Evolutionary conservation across 257 asterid genomes (phyloP), one percentile per base, ranked within the genome.

Genomic region (Solanum chiquidenum): DNA sequence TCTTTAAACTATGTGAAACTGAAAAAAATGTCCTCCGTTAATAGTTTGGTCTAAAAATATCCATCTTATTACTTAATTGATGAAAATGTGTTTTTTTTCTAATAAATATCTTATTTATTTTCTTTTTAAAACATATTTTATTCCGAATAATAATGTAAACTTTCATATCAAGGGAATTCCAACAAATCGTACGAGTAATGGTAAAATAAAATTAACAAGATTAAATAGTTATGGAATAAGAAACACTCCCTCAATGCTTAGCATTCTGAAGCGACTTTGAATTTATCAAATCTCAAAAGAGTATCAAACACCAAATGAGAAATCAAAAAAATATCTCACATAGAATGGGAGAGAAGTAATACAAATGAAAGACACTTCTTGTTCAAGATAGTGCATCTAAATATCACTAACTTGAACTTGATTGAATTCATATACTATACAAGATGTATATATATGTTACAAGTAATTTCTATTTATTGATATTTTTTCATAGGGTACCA

Each of bases 401-500:
- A 3, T 60, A 60, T 7, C 64, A 55, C n/a, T 18, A 55, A 55
- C 64, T 55, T 18, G 64, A 55, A n/a, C 72, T n/a, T 64, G 18
- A 64, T 64, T 64, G 72, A 64, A 64, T 64, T 64, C 72, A 55
- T 55, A 16, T 52, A 2, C 62, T 52, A 6, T 16, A 55, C 64
- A 20, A 55, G 11, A 55, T 18, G 11, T 3, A 64, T 62, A 23
- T 62, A 29, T 29, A 29, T 29, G 13, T 23, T 23, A 1, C 9
- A 62, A 62, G 16, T 62, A 62, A 62, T 62, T 62, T 62, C 4
- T n/a, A 62, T 62, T 7, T 12, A 20, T 9, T 40, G 13, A 77
- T 25, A 13, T 40, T 25, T 31, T 18, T 16, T 1, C 23, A 87
- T 91, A 94, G 99, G 90, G 98, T 96, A 20, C 91, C 97, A 1